Base-by-base conservation (phyloP, 805 yeast genomes). In the Sugiyamaella marilandica region DNA sequence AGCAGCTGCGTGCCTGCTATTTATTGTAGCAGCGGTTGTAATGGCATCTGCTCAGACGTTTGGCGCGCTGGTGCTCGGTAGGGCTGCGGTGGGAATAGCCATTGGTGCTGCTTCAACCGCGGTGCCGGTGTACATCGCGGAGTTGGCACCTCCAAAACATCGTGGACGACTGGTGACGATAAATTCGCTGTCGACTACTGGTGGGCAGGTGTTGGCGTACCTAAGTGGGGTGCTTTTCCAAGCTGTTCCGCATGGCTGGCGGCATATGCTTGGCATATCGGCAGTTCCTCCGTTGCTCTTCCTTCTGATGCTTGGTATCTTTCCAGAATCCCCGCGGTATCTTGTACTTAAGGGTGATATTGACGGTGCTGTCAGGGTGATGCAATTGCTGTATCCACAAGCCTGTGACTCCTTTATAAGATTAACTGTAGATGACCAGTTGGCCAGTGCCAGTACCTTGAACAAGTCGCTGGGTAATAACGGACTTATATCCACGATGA, bases 301-400 rank as follows among this genome's bases (percentile, higher is more conserved):
- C 71, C 78, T 88, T 64, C 73, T 76, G 16, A 77, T 87, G 44
- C 89, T 92, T 65, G 67, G 82, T 62, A 87, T 87, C 71, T 77
- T 94, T 65, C 98, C 99, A 9, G 99, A 92, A 65, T 89, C 97
- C 11, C 99, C 99, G 54, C 81, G 99, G 68, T 92, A 72, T 67
- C 82, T 91, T 62, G 82, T 91, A 46, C 81, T 85, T 75, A 79
- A 82, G 55, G 86, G 87, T 48, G 73, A 80, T 47, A 58, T 74
- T 29, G 86, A 81, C 2, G 74, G 73, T 55, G 98, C 98, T n/a
- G 77, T 76, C 41, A 63, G 69, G 10, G 95, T 90, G 2, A 70
- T 92, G 41, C 67, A 73, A 26, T 81, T 70, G 65, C 81, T 86
- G 39, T 85, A 92, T 66, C 70, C 73, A 21, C 77, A 79, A 55